A percentile compares a stretch with the other conserved stretches of the same genome.
Conservation (phyloP, 805 yeast species). For the Ogataea pignaliae region DNA sequence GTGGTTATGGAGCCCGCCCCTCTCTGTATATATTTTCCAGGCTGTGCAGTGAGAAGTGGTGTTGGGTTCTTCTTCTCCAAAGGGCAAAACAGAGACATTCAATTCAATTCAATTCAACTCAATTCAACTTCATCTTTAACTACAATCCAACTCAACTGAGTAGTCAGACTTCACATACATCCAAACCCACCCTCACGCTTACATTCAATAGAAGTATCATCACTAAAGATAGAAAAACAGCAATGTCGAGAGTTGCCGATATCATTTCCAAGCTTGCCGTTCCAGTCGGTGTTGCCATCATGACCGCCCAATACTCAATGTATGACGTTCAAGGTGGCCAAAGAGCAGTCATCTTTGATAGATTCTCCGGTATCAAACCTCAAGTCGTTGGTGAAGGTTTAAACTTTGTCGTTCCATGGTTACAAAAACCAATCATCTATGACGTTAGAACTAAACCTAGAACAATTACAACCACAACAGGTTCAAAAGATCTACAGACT, state of each 20-base stretch:
- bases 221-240: not conserved
- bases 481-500: slow-evolving; percentile 95
- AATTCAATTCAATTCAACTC: too few species aligned
- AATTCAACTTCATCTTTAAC: too few species aligned
- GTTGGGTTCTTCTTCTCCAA: too few species aligned
- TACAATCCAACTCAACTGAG: too few species aligned
- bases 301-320: slow-evolving; percentile 76
- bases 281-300: slow-evolving; percentile 64
- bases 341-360: slow-evolving; percentile 92
- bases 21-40: too few species aligned
- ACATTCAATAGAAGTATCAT: too few species aligned
- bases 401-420: slow-evolving; percentile 93
- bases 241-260: slow-evolving; percentile 39
- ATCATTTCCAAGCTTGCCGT: slow-evolving; percentile 50
- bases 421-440: slow-evolving; percentile 83
- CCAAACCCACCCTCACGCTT: too few species aligned
- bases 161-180: too few species aligned
- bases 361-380: slow-evolving; percentile 82
- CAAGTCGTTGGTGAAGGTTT: slow-evolving; percentile 95
- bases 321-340: slow-evolving; percentile 92
- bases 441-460: slow-evolving; percentile 96
- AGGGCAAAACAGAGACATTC: too few species aligned
- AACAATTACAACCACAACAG: slow-evolving; percentile 89
- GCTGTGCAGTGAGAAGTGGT: too few species aligned
- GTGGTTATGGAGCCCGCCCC: too few species aligned